Evolutionary conservation across 129 eudicot genomes (phyloP), one percentile per base, ranked within the genome.

Genomic region (Centrapalus pauciflorus): DNA sequence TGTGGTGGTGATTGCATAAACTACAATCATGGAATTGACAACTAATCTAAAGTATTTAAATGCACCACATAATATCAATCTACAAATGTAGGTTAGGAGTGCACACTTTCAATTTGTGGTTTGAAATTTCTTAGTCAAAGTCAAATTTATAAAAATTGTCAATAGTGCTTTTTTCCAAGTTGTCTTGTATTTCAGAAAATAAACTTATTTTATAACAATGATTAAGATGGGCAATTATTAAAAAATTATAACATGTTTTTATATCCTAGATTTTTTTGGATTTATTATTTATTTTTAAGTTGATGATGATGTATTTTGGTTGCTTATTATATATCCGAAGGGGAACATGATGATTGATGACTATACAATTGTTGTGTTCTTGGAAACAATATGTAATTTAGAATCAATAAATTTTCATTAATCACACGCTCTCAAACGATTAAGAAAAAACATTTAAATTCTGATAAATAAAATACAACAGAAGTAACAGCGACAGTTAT

Each of bases 71-170:
- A 28, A 70, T 9, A 56, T 10, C 19, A 28, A 56, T 70, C 32
- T 40, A 56, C 66, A 24, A 41, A 55, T 69, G 55, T 24, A 43
- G 38, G 40, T 43, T 7, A 55, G 37, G 37, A 13, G 35, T n/a
- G 20, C 20, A 27, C 57, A 28, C 28, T 65, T 46, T 8, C 41
- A 29, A 65, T 21, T 46, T 27, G 75, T 43, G 67, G 58, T 43
- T 55, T 70, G 14, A 17, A 70, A 17, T 70, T 70, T 70, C 57
- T 57, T 57, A n/a, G 23, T 40, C 24, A 16, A 70, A 70, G 48
- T 70, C 46, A 56, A 70, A 14, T 25, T 69, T 24, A 16, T 55
- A 10, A 69, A 25, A 17, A 29, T 19, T 5, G 25, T 41, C 45
- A 25, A 55, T 37, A 38, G 41, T 48, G 61, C 38, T 48, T 71